Evolutionary conservation across 1,139 yeast genomes (phyloP), one percentile per base, ranked within the genome.

Genomic region (Candida mesenterica): DNA sequence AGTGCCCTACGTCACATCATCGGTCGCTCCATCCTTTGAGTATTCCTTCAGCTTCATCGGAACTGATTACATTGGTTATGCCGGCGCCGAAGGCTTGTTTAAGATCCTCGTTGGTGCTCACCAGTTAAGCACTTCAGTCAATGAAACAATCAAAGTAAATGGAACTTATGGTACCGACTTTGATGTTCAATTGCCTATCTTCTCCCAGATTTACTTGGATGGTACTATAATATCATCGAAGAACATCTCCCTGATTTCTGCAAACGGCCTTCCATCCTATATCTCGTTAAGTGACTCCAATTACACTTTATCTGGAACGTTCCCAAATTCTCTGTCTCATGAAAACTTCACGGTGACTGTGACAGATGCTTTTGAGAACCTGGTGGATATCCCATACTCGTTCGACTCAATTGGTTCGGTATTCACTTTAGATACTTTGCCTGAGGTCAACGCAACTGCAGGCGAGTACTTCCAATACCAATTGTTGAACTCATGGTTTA

Each of bases 61-160:
- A 2, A 68, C 95, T 2, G 96, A 90, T 52, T 77, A 78, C 50
- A 62, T 62, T 19, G 96, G 95, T 1, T 90, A 61, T 55, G 70
- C 95, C 2, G 92, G 89, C 19, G 82, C 80, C 3, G 78, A 72
- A 46, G 81, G 86, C 2, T 62, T 73, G 28, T 92, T 92, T 64
- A 70, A 77, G 44, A 65, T 92, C 29, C 67, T 83, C 13, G 84
- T 92, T 29, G 97, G 98, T 25, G 96, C 95, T 5, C 97, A 90
- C 55, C 82, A 77, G 45, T 71, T 94, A 45, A 74, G 88, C 32
- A 83, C 95, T 9, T 66, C 75, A 31, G 49, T 74, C 28, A 67
- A 77, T 29, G 62, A 61, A 63, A 54, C 79, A 1, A 64, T 79
- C 33, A 61, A 70, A 28, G 60, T 86, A 34, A 83, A 85, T 48